Base-by-base conservation (phyloP, 2,329 filamentous ascomycete species). In the Phyllosticta citrichinensis region DNA sequence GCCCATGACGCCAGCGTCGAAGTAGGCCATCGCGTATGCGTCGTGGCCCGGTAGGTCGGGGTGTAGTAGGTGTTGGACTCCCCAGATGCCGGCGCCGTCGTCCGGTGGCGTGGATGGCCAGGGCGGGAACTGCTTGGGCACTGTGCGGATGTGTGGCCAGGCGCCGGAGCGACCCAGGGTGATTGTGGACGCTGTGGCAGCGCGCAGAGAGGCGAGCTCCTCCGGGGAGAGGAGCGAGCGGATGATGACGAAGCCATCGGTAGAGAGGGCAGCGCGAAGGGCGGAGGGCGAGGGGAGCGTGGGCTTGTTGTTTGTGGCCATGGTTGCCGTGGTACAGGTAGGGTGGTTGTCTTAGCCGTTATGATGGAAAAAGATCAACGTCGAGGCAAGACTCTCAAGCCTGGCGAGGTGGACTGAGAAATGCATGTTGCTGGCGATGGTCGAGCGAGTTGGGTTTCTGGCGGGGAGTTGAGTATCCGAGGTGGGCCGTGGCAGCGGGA, bases 61-160 rank as follows among this genome's bases (percentile, higher is more conserved):
- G 72, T 92, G 87, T 68, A 96, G 79, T 5, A 96, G 81, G 73
- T 92, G 88, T 78, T 96, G 91, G 2, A 95, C 87, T 64, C 90
- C 91, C 91, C 91, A 96, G 73, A 96, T 95, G 20, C 89, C 89
- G 57, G 77, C 74, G 0, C 79, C 76, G 40, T 47, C 40, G 6
- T 12, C 14, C 4, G 40, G 40, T 1, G 80, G 76, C 56, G 79
- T 77, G n/a, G 78, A 79, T 4, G 82, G 78, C 91, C 91, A 96
- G 0, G 91, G 91, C 0, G 91, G 91, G 76, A 96, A 96, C 74
- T 96, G 91, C 74, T 95, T 95, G 59, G 89, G 89, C 2, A 94
- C 83, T 0, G 89, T 93, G 65, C 91, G 87, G 68, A 95, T 85
- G 74, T 88, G 82, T 2, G 89, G 89, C 91, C 91, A 96, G 64